Percentiles rank a stretch among this genome's conserved stretches.
Conservation (phyloP, 148 eudicot genomes). For the Rhododendron ferrugineum region DNA sequence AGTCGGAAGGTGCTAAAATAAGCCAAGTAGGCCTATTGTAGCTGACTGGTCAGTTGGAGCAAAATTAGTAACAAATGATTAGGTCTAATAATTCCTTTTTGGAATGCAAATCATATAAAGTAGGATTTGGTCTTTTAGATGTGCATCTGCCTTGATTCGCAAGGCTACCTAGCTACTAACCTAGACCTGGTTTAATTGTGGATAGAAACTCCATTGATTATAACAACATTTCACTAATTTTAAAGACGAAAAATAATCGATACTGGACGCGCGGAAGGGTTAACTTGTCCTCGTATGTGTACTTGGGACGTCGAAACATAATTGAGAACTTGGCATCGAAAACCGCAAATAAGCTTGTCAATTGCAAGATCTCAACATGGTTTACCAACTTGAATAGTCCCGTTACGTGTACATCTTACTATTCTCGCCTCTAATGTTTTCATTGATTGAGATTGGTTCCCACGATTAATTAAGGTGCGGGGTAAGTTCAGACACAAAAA, state of each 20-base stretch:
- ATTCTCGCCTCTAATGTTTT: background rate
- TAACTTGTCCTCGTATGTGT: no score
- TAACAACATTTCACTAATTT: no score
- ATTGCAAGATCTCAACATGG: background rate
- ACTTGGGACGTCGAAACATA: no score
- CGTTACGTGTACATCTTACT: background rate
- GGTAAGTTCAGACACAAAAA: background rate
- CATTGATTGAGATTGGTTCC: no score
- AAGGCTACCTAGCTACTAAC: background rate
- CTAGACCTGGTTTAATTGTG: background rate
- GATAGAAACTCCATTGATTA: no score
- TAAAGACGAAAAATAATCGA: no score
- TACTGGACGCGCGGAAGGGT: no score
- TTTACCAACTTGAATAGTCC: background rate
- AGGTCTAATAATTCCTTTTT: background rate
- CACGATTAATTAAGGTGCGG: no score
- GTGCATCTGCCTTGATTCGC: background rate
- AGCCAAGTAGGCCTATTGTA: background rate
- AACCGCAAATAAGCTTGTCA: no score
- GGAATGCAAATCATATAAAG: background rate
- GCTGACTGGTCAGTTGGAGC: background rate
- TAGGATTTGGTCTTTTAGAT: background rate
- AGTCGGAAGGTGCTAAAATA: background rate
- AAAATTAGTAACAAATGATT: slow-evolving; percentile 15
- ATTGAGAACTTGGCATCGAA: no score